Base-by-base conservation (phyloP, 441 rosid genomes). In the Adansonia grandidieri region DNA sequence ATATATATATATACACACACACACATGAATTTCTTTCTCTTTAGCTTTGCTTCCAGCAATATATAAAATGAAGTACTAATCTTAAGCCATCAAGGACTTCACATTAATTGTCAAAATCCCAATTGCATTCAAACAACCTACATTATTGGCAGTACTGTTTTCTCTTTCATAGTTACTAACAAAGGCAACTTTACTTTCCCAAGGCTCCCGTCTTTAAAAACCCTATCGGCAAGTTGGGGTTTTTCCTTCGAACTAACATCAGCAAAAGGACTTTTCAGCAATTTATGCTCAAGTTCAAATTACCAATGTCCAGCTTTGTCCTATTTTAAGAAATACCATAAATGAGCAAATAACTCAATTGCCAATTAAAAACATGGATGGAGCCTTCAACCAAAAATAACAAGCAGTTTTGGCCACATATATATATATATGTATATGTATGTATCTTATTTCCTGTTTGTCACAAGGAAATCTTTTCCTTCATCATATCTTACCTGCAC, bases 401-500 rank as follows among this genome's bases (percentile, higher is more conserved):
- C 44, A 60, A 22, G 28, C 37, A 24, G 20, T 3, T 24, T 70
- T 51, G 60, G 20, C 22, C n/a, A 37, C 19, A 4, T 53, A 4
- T 53, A 53, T 53, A 53, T 53, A 53, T 54, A 28, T 28, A 28
- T n/a, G 28, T 24, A 24, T 32, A 32, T 32, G 37, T 32, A 32
- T 32, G 37, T 32, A 32, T 32, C 37, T 32, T 32, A 32, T 6
- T 15, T 40, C 9, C 9, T 54, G 9, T 19, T 2, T 8, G 60
- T 54, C 9, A 54, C 60, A 54, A n/a, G 14, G 56, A 51, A 51
- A 13, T 5, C 15, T 44, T 2, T 13, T 63, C 67, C 45, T 53
- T 54, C 75, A 71, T 53, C 48, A 53, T n/a, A n/a, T 54, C 75
- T 71, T 32, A 37, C 63, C 63, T 54, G 75, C 76, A 44, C 37